Base-by-base conservation (phyloP, 441 rosid genomes). In the Populus hybrid region DNA sequence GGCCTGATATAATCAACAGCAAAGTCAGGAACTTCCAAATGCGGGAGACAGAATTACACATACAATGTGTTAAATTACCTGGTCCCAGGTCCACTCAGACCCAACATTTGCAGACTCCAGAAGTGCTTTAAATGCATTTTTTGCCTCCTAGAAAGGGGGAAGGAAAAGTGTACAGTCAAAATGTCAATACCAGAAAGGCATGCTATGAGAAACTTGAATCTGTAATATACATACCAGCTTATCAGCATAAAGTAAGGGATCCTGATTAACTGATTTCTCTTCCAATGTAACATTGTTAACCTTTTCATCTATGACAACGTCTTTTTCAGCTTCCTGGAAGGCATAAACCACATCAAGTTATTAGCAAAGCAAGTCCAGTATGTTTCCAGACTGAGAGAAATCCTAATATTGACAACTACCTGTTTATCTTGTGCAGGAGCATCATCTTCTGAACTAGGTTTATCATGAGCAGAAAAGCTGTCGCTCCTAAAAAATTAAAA, bases 41-140 rank as follows among this genome's bases (percentile, higher is more conserved):
- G 46, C 23, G 35, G n/a, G 57, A 50, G 65, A 42, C 20, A 67
- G 2, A 64, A 69, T 61, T 10, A 46, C 24, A 70, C n/a, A 72
- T 16, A 28, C 14, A n/a, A 79, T 50, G 30, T 69, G 50, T 59
- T 69, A 40, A 36, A 76, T 70, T 87, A 94, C 99, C 98, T 95
- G 99, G 85, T 95, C 99, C 99, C 99, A 97, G 21, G 97, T 91
- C 96, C 95, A 94, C 83, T 97, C 99, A 66, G 98, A 89, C 69
- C 89, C 94, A 81, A 97, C 94, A 86, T 90, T 93, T 75, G 85
- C 92, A 72, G 97, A 91, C 75, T 97, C 98, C 83, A 97, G 82
- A 80, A 97, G 96, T 64, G 90, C 89, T 86, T 94, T 97, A 86
- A 97, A 97, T 75, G 98, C 97, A 91, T 89, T 92, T 87, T 94